phyloP scores from a whole-genome alignment of 2,329 filamentous ascomycete genomes.

The Exserohilum rostratum region DNA sequence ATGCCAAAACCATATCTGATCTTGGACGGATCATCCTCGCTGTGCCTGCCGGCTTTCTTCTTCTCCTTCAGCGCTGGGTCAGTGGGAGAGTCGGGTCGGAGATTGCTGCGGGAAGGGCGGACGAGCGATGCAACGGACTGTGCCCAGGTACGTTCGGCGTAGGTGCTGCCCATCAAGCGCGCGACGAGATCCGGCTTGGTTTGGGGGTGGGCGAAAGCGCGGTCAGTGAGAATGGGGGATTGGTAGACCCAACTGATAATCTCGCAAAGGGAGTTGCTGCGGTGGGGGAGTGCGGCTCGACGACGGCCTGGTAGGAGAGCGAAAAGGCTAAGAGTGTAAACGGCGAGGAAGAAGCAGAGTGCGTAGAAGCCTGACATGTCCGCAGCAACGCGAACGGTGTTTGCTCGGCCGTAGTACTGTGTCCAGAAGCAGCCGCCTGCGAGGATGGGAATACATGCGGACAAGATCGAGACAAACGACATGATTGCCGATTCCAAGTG shows the following conservation, averaged over 20 bases:
- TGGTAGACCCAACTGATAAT: conserved; percentile 78
- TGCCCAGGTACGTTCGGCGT: conserved; percentile 52
- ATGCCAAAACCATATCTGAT: conserved; percentile 63
- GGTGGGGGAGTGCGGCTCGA: conserved; percentile 73
- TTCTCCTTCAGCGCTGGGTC: conserved; percentile 27
- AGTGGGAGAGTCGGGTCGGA: conserved; percentile 30
- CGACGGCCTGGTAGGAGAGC: conserved; percentile 64
- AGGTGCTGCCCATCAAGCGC: conserved; percentile 65
- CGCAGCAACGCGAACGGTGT: conserved; percentile 63
- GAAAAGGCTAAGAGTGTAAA: conserved; percentile 71
- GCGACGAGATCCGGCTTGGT: conserved; percentile 72
- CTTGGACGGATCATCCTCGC: conserved; percentile 39
- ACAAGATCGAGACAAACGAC: conserved; percentile 65
- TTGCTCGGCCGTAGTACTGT: conserved; percentile 59
- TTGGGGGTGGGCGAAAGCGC: conserved; percentile 71
- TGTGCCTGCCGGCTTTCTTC: conserved; percentile 13
- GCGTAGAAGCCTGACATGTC: conserved; percentile 75
- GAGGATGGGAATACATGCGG: conserved; percentile 69
- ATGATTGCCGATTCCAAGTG: conserved; percentile 70
- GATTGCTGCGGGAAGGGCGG: conserved; percentile 35
- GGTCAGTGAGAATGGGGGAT: conserved; percentile 73
- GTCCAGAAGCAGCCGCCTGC: conserved; percentile 76
- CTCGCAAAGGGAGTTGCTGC: conserved; percentile 74
- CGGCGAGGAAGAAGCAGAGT: conserved; percentile 71
- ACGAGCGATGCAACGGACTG: conserved; percentile 37